These are phyloP conservation scores for Plectosphaerella cucumerina DNA, from an alignment of 2,329 filamentous ascomycete species.

Conservation along the genomic window DNA sequence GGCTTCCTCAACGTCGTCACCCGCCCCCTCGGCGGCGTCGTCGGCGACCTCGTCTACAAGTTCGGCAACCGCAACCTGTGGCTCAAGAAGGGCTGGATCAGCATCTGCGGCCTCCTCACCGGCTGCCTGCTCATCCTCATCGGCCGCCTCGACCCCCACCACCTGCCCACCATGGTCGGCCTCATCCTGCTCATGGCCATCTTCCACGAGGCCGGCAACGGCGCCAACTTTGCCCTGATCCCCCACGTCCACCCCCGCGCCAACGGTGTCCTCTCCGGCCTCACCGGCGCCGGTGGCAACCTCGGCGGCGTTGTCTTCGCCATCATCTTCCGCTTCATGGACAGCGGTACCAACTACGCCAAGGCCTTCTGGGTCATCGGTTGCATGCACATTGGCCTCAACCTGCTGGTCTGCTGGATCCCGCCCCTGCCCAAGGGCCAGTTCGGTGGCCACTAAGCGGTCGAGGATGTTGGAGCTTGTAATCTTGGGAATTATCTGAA, in stretches of 20 bases:
- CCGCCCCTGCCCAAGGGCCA: constrained; percentile 51
- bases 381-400: constrained; percentile 65
- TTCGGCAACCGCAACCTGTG: constrained; percentile 30
- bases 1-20: constrained; percentile 69
- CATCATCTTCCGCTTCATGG: constrained; percentile 73
- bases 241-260: constrained; percentile 81
- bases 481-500: neutral
- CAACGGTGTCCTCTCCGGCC: constrained; percentile 73
- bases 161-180: constrained; percentile 65
- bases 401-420: constrained; percentile 57
- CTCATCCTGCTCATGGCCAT: constrained; percentile 73
- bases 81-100: constrained; percentile 53
- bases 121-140: constrained; percentile 59
- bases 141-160: constrained; percentile 59
- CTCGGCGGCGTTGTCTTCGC: constrained; percentile 82
- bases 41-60: constrained; percentile 47
- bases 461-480: neutral
- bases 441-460: constrained; percentile 35
- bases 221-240: constrained; percentile 80
- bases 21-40: constrained; percentile 60
- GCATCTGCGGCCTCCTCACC: constrained; percentile 56
- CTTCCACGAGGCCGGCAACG: constrained; percentile 82
- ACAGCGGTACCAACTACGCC: constrained; percentile 59
- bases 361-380: constrained; percentile 80
- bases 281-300: constrained; percentile 78